Conservation (phyloP, 2,329 filamentous ascomycete species). For the Cercospora janseana region DNA sequence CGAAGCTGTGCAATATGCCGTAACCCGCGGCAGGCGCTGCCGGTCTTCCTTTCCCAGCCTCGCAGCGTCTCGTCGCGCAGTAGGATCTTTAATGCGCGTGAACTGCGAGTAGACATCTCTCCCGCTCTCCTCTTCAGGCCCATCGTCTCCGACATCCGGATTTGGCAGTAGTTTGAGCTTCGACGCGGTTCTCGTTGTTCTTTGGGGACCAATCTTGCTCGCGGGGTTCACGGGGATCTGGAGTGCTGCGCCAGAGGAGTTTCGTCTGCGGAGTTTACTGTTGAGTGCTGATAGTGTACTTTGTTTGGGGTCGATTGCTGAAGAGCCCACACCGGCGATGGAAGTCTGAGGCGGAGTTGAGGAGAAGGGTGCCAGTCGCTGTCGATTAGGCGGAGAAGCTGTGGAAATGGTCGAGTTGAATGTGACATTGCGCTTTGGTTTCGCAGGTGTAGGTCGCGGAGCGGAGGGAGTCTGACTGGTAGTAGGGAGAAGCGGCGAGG, state of each 20-base stretch:
- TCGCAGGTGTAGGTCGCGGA: conserved; percentile 30
- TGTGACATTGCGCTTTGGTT: conserved; percentile 64
- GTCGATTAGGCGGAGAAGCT: conserved; percentile 42
- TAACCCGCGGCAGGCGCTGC: conserved; percentile 81
- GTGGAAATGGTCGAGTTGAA: conserved; percentile 65
- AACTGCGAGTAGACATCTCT: conserved; percentile 97
- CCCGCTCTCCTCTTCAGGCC: conserved; percentile 81
- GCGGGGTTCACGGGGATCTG: conserved; percentile 42
- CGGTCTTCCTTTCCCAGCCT: conserved; percentile 90
- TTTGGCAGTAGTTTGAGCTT: conserved; percentile 97
- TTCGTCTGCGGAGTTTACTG: conserved; percentile 79
- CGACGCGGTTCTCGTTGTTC: conserved; percentile 92
- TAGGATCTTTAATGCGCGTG: conserved; percentile 95
- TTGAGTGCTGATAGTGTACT: conserved; percentile 78
- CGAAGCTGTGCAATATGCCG: conserved; percentile 93
- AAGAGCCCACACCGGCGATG: conserved; percentile 30
- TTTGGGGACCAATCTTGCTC: conserved; percentile 84
- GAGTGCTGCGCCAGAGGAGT: conserved; percentile 70
- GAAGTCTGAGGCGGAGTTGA: conserved; percentile 29
- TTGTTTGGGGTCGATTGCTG: conserved; percentile 42
- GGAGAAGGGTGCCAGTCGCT: conserved; percentile 31
- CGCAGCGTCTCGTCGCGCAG: conserved; percentile 85
- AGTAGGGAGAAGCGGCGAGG: conserved; percentile 28
- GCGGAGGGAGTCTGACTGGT: conserved; percentile 16
- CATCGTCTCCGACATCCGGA: conserved; percentile 75